Conservation (phyloP, 441 rosid genomes). For the Aleurites moluccanus region DNA sequence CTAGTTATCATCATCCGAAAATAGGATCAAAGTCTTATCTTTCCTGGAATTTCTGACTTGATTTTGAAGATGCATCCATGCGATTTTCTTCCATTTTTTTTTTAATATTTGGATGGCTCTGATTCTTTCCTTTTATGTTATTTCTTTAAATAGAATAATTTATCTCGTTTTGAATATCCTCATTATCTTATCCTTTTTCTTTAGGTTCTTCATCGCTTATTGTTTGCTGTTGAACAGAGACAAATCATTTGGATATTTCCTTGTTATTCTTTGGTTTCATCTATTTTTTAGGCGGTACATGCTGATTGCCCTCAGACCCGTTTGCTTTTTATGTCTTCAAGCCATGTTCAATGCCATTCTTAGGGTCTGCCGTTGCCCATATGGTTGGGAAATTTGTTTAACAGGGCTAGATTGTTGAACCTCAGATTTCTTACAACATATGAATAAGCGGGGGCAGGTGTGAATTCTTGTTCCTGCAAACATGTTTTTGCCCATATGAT, state of each 20-base stretch:
- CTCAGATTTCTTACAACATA: neutral
- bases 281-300: neutral
- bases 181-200: neutral
- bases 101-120: neutral
- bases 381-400: neutral
- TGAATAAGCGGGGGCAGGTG: neutral
- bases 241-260: neutral
- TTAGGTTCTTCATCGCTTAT: neutral
- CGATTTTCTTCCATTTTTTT: neutral
- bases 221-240: neutral
- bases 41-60: neutral
- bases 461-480: neutral
- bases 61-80: neutral
- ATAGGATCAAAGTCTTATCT: neutral
- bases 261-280: neutral
- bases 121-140: neutral
- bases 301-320: neutral
- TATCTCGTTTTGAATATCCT: neutral
- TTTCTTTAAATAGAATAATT: neutral
- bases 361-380: neutral
- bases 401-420: neutral
- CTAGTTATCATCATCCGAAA: neutral
- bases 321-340: neutral
- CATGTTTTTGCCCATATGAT: neutral
- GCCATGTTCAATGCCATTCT: neutral